These are phyloP conservation scores for Opeltia flavorubescens DNA, from an alignment of 495 filamentous ascomycete species.

Conservation along the genomic window DNA sequence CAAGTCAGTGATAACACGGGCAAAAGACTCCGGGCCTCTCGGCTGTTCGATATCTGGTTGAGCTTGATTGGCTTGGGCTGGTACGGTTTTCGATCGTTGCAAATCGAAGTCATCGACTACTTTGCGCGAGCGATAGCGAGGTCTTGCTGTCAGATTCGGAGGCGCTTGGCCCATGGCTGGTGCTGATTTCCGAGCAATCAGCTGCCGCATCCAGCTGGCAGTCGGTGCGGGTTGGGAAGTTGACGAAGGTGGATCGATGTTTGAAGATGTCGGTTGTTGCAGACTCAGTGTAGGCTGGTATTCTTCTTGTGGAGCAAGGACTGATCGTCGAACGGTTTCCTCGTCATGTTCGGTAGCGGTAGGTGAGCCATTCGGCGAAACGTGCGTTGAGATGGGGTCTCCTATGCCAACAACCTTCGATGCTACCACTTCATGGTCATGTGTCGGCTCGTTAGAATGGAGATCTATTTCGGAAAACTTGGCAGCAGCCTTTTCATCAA, in stretches of 20 bases:
- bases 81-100: slow-evolving; percentile 2
- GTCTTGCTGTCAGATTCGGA: slow-evolving; percentile 7
- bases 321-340: neutral
- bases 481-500: no score
- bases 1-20: slow-evolving; percentile 25
- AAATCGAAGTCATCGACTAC: neutral
- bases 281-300: neutral
- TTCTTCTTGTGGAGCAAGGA: neutral
- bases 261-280: neutral
- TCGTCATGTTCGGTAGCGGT: no score
- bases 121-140: slow-evolving; percentile 1
- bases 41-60: slow-evolving; percentile 3
- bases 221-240: neutral
- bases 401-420: no score
- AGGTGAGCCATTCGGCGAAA: no score
- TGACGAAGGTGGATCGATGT: neutral
- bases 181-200: slow-evolving; percentile 8
- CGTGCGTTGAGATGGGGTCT: no score
- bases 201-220: neutral
- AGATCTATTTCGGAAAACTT: no score
- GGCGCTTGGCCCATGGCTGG: slow-evolving; percentile 3
- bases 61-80: slow-evolving; percentile 2
- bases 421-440: no score
- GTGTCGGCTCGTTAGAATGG: no score
- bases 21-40: slow-evolving; percentile 7